Evolutionary conservation across 1,284 basidiomycete genomes (phyloP).

Genomic region (Rhodotorula sp.): DNA sequence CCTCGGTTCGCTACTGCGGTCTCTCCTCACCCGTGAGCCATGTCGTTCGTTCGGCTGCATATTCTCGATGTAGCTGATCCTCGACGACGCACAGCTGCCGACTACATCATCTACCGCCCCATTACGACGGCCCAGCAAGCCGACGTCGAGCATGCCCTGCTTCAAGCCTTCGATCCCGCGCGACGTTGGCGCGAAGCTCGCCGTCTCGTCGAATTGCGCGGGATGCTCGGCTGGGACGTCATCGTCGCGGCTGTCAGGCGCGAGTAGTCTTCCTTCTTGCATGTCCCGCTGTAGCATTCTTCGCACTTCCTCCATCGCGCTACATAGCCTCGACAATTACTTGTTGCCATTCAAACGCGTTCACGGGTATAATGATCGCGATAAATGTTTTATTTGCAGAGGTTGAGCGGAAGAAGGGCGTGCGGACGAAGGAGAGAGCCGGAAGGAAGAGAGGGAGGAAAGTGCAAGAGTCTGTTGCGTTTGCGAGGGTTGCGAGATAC

Average conservation of each 20-base stretch:
- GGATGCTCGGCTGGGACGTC: conserved; percentile 32
- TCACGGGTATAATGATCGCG: too few relatives aligned
- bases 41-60: conserved; percentile 56
- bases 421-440: too few relatives aligned
- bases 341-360: not conserved
- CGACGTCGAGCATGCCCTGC: conserved; percentile 38
- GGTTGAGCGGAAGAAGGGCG: too few relatives aligned
- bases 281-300: not conserved
- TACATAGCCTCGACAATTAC: not conserved
- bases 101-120: conserved; percentile 39
- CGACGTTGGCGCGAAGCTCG: conserved; percentile 40
- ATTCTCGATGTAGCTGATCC: conserved; percentile 37
- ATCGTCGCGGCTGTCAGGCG: conserved; percentile 37
- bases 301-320: not conserved
- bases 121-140: conserved; percentile 9
- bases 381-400: too few relatives aligned
- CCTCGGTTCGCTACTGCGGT: conserved; percentile 82
- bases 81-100: conserved; percentile 21
- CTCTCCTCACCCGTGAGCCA: conserved; percentile 67
- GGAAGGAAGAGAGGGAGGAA: too few relatives aligned
- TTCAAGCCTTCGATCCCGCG: conserved; percentile 40
- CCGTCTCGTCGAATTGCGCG: conserved; percentile 29
- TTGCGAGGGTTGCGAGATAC: not conserved
- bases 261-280: conserved; percentile 48
- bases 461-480: not conserved